Conservation (phyloP, 345 rosid genomes). For the Gossypioides kirkii region DNA sequence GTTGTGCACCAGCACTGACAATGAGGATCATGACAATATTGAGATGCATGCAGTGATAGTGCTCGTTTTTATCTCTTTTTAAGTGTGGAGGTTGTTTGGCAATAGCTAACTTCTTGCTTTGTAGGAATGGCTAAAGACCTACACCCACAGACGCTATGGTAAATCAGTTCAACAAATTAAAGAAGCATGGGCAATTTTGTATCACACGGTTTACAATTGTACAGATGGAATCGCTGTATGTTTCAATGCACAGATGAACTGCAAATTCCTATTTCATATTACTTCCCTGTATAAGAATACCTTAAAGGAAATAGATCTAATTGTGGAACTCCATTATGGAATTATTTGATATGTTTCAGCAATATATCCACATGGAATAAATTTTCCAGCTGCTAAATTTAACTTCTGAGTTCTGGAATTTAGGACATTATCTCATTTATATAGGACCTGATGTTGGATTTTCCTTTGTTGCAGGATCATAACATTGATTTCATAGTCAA, state of each 20-base stretch:
- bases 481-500: constrained; percentile 88
- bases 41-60: not conserved
- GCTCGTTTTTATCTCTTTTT: not conserved
- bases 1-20: not conserved
- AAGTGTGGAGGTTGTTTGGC: not conserved
- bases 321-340: not conserved
- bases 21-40: not conserved
- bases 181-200: constrained; percentile 82
- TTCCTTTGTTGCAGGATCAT: constrained; percentile 60
- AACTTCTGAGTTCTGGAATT: constrained; percentile 7
- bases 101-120: constrained; percentile 18
- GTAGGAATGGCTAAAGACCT: constrained; percentile 82
- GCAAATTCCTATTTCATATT: not conserved
- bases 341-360: not conserved
- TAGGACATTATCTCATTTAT: not conserved
- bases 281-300: not conserved
- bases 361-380: not conserved
- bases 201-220: constrained; percentile 79
- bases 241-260: constrained; percentile 16
- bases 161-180: constrained; percentile 47
- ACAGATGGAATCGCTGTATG: constrained; percentile 80
- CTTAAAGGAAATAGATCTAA: not conserved
- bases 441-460: not conserved
- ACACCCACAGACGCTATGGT: constrained; percentile 76
- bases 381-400: not conserved